phyloP scores from a whole-genome alignment of 2,329 filamentous ascomycete genomes.

The Claviceps digitariae region DNA sequence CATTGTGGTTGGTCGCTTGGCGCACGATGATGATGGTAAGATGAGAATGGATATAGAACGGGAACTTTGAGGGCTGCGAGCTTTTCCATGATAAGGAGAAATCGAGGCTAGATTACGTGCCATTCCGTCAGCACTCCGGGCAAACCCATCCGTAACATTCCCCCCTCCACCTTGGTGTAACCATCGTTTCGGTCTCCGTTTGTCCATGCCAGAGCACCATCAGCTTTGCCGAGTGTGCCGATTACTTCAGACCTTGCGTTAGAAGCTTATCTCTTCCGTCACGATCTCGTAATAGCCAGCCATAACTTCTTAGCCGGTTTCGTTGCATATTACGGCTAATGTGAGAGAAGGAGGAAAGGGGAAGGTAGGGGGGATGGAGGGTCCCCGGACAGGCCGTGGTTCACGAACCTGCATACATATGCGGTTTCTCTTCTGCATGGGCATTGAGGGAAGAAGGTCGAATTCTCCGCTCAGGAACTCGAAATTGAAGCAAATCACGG shows the following conservation, averaged over 20 bases:
- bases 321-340: background rate
- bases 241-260: background rate
- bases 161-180: background rate
- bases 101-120: background rate
- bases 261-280: background rate
- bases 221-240: background rate
- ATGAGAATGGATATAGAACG: background rate
- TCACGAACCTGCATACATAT: background rate
- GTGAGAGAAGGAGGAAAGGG: too few species aligned
- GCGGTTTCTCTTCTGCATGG: background rate
- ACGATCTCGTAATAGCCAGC: background rate
- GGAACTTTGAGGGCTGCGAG: background rate
- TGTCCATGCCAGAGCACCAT: background rate
- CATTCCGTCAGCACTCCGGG: background rate
- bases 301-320: background rate
- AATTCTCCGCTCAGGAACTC: background rate
- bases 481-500: background rate
- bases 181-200: background rate
- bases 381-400: background rate
- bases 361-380: too few species aligned
- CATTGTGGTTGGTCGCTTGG: background rate
- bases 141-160: background rate
- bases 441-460: background rate
- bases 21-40: background rate
- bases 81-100: background rate